Evolutionary conservation across 345 rosid species (phyloP), one percentile per base, ranked within the genome.

Genomic region (Rhodamnia rubescens): DNA sequence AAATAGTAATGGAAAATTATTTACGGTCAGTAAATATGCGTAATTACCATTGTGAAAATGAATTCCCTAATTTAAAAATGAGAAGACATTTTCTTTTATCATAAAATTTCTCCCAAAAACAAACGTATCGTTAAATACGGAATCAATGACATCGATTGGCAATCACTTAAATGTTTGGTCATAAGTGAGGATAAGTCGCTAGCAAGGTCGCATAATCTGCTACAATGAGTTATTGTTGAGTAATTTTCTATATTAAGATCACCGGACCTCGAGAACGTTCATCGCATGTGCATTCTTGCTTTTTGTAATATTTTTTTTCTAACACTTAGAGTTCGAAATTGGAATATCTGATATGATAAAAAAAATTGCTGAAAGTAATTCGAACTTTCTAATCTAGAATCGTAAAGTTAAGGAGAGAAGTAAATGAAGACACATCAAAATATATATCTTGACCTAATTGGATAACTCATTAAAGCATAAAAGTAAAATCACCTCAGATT

Each of bases 101-200:
- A 9, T 69, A 36, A 0, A 69, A 0, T 69, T 69, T 69, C 9
- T 1, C 3, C 0, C 0, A 69, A 69, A 69, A 36, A 32, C 0
- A 16, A 32, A 32, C 0, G 0, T 0, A 4, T 2, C 5, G 3
- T 69, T 32, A 69, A 69, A 29, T 32, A 21, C 0, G 2, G 3
- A 69, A 69, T 9, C 7, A 69, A 36, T 36, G 78, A 36, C 78
- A 69, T 69, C 44, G 9, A 21, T 55, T 5, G 22, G 2, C 2
- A 22, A 55, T 55, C 26, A 9, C n/a, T 55, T 55, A 69, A 36
- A 36, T 7, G 1, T 69, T 32, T 69, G 47, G 78, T 36, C 15
- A 29, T 61, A 29, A 0, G 74, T 15, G 75, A 64, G 75, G 75
- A 64, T 64, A 29, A 64, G 75, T 15, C 2, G 22, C 42, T 15